Evolutionary conservation across 1,284 basidiomycete genomes (phyloP).

Genomic region (Acaromyces ingoldii): DNA sequence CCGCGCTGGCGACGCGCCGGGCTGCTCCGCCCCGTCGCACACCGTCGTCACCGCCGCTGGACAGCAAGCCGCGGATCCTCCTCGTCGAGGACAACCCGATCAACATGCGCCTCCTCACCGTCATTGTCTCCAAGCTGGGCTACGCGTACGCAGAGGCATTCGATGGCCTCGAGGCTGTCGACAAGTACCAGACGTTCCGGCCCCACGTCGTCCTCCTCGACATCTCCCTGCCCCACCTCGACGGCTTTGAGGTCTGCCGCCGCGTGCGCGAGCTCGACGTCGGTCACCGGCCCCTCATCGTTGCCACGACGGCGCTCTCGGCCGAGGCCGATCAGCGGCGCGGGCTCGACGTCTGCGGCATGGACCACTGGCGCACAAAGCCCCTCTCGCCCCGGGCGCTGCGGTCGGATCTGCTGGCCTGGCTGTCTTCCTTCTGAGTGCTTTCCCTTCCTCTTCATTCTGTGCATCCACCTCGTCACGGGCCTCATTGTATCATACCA

Average conservation of each 20-base stretch:
- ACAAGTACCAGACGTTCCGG: conserved; percentile 20
- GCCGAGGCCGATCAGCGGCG: conserved; percentile 25
- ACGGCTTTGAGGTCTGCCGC: conserved; percentile 28
- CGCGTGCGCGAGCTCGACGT: conserved; percentile 30
- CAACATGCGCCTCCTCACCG: conserved; percentile 34
- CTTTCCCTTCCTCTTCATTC: no score
- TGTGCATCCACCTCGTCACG: no score
- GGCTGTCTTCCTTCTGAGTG: no score
- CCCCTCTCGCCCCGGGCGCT: conserved; percentile 15
- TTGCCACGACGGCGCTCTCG: conserved; percentile 34
- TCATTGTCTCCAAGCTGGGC: conserved; percentile 20
- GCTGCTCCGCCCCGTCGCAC: no score
- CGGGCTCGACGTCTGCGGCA: conserved; percentile 25
- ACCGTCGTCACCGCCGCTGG: no score
- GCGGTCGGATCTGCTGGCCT: background rate
- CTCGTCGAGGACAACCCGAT: conserved; percentile 41
- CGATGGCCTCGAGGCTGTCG: conserved; percentile 30
- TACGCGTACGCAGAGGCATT: conserved; percentile 24
- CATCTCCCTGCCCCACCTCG: conserved; percentile 30
- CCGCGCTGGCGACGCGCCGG: no score
- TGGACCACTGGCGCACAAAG: conserved; percentile 35
- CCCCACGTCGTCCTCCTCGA: conserved; percentile 35
- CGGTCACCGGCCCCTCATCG: conserved; percentile 13
- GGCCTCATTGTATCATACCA: no score
- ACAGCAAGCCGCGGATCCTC: no score